These are phyloP conservation scores for Peniophora sp. DNA, from an alignment of 1,284 basidiomycete genomes.

Conservation along the genomic window DNA sequence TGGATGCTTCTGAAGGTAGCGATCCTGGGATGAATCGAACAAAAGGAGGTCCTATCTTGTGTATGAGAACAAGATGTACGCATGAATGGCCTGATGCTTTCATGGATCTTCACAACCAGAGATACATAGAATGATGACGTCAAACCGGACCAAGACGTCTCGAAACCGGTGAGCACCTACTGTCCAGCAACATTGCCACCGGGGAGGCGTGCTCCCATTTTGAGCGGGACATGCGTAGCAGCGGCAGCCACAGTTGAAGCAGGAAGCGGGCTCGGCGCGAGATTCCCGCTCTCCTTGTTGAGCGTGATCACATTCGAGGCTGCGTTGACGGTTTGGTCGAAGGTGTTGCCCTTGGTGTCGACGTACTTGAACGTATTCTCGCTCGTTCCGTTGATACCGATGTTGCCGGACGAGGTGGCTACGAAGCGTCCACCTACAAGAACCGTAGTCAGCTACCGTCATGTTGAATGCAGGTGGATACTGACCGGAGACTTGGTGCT, in stretches of 20 bases:
- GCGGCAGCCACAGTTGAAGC: constrained; percentile 3
- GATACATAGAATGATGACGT: no score
- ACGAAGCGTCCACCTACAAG: constrained; percentile 47
- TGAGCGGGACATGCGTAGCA: neutral
- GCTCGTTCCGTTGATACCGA: constrained; percentile 57
- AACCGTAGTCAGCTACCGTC: neutral
- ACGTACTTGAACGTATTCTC: constrained; percentile 59
- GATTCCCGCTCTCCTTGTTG: constrained; percentile 48
- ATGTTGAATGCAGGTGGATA: neutral
- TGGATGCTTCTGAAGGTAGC: no score
- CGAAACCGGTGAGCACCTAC: no score
- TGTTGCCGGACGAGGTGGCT: constrained; percentile 37
- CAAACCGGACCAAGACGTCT: no score
- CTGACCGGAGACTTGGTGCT: constrained; percentile 52
- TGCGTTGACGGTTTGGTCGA: constrained; percentile 50
- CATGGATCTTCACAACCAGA: no score
- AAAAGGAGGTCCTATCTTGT: no score
- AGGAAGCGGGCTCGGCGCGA: constrained; percentile 26
- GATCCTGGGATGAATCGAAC: no score
- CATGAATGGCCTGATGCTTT: no score
- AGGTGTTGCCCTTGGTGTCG: constrained; percentile 57
- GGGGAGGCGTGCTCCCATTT: neutral
- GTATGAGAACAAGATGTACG: no score
- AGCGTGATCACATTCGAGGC: constrained; percentile 53
- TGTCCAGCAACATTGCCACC: neutral